Percentiles rank a stretch among this genome's conserved stretches.
Conservation (phyloP, 306 rosid species). For the Casuarina equisetifolia region DNA sequence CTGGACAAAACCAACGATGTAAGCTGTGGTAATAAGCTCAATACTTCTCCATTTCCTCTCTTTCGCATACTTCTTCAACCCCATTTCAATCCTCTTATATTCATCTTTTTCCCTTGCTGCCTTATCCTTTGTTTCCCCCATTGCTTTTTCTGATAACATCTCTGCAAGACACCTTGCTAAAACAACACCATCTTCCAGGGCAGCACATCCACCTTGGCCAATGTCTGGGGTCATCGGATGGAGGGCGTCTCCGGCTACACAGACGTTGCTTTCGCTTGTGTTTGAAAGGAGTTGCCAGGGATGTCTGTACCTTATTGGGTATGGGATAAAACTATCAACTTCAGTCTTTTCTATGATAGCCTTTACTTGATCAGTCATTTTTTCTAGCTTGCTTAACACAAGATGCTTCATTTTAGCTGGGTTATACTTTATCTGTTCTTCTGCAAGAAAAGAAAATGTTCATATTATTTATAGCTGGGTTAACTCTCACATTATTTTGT, state of each 20-base stretch:
- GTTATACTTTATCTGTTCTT: constrained; percentile 35
- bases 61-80: constrained; percentile 54
- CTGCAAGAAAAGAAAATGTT: constrained; percentile 25
- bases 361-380: constrained; percentile 37
- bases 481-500: not conserved
- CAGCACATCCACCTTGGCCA: constrained; percentile 64
- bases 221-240: constrained; percentile 72
- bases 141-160: constrained; percentile 32
- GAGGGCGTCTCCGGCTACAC: constrained; percentile 66
- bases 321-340: constrained; percentile 26
- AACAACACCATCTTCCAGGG: constrained; percentile 61
- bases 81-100: constrained; percentile 39
- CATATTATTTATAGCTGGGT: not conserved
- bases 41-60: constrained; percentile 74
- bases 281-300: constrained; percentile 65
- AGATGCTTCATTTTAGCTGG: constrained; percentile 45
- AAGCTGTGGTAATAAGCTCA: constrained; percentile 41
- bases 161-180: constrained; percentile 65
- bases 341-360: constrained; percentile 42
- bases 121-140: not conserved
- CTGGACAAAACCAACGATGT: constrained; percentile 47
- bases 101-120: constrained; percentile 28
- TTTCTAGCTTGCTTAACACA: constrained; percentile 52
- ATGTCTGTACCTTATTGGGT: constrained; percentile 47
- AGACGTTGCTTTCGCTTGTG: constrained; percentile 59